These are phyloP conservation scores for Aspergillus indologenus DNA, from an alignment of 495 filamentous ascomycete genomes.

Conservation along the genomic window DNA sequence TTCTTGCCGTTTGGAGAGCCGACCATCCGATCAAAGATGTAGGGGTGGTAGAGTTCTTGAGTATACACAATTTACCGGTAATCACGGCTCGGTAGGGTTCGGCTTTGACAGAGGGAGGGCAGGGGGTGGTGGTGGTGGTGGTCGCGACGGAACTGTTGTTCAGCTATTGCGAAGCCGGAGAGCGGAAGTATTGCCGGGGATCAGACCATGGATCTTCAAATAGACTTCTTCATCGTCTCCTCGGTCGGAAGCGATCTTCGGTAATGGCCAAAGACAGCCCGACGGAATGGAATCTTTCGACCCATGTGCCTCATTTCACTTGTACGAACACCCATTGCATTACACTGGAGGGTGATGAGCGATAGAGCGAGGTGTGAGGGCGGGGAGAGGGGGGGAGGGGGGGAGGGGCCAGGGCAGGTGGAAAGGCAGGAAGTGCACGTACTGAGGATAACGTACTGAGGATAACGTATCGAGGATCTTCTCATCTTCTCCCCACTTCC, in stretches of 20 bases:
- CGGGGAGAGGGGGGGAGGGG: no score
- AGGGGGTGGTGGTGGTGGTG: background rate
- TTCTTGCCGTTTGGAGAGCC: background rate
- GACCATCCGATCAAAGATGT: background rate
- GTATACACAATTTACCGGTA: background rate
- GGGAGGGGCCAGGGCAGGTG: no score
- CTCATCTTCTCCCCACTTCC: background rate
- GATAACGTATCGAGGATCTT: no score
- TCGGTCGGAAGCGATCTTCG: slow-evolving; percentile 1
- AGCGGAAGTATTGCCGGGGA: background rate
- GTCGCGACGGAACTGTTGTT: background rate
- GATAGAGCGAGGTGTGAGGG: no score
- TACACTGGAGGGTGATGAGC: no score
- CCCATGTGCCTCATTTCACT: no score
- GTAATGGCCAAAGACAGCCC: background rate
- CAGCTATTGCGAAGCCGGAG: background rate
- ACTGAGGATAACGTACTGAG: no score
- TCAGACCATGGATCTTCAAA: slow-evolving; percentile 4
- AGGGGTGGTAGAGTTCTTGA: background rate
- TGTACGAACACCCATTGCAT: no score
- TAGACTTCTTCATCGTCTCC: background rate
- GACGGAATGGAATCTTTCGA: slow-evolving; percentile 1
- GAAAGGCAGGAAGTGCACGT: no score
- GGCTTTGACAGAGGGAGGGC: background rate
- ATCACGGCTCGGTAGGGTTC: background rate